A percentile compares a stretch with the other conserved stretches of the same genome.
Evolutionary conservation across 75 land plant species (phyloP).

Genomic region (Chamaecyparis obtusa): DNA sequence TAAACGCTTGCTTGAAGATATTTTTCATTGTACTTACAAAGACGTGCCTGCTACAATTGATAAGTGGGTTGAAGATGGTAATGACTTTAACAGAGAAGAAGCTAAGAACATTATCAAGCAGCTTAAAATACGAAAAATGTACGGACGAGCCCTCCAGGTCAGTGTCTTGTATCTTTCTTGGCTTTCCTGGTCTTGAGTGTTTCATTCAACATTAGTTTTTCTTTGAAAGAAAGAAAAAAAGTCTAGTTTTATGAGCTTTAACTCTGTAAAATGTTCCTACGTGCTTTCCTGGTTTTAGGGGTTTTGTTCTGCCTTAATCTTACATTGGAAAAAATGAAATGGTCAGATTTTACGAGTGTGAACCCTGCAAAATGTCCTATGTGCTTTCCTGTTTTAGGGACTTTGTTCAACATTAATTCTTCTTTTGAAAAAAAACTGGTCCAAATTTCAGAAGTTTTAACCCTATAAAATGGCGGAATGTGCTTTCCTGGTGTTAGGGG

Average conservation of each 20-base stretch:
- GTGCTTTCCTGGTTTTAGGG: not conserved
- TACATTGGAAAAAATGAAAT: no score
- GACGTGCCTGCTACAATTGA: constrained; percentile 10
- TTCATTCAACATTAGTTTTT: not conserved
- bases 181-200: not conserved
- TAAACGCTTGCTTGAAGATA: not conserved
- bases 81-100: constrained; percentile 17
- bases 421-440: no score
- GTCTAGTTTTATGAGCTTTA: not conserved
- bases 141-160: constrained; percentile 33
- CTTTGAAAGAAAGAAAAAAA: not conserved
- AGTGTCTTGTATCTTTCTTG: not conserved
- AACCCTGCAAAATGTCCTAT: not conserved
- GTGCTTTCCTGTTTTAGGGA: not conserved
- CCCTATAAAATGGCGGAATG: no score
- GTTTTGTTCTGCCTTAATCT: no score
- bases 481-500: no score
- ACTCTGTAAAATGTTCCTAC: not conserved
- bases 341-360: not conserved
- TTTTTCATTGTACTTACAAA: not conserved
- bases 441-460: no score
- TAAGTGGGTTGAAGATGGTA: constrained; percentile 40
- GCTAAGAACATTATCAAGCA: not conserved
- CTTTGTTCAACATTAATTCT: no score
- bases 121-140: constrained; percentile 16